phyloP scores from a whole-genome alignment of 208 protist species.

The Leishmania arabica region DNA sequence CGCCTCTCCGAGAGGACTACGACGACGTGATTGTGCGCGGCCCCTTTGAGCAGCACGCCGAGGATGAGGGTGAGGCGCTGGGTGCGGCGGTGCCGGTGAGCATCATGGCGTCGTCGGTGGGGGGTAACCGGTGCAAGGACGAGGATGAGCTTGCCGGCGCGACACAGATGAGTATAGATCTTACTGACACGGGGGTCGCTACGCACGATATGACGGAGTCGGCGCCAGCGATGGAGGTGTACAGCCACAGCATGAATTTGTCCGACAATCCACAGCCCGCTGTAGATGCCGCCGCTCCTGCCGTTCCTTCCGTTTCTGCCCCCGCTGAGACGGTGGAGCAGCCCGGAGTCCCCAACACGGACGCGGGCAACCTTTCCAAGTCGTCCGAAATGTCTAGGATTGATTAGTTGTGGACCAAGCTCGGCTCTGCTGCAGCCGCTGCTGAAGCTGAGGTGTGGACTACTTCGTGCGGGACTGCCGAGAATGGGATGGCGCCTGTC shows the following conservation, averaged over 20 bases:
- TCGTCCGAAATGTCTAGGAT: too few relatives aligned
- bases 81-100: conserved; percentile 8
- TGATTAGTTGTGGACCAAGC: too few relatives aligned
- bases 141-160: not conserved
- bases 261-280: not conserved
- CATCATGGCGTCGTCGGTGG: not conserved
- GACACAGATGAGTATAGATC: not conserved
- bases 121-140: not conserved
- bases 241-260: not conserved
- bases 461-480: not conserved
- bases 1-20: conserved; percentile 63
- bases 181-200: not conserved
- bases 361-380: not conserved
- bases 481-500: not conserved
- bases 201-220: conserved; percentile 7
- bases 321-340: too few relatives aligned
- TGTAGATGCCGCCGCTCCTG: not conserved
- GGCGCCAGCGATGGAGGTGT: conserved; percentile 7
- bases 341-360: not conserved
- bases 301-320: not conserved
- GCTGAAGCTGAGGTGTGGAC: not conserved
- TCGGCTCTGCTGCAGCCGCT: not conserved
- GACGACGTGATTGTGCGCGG: conserved; percentile 31
- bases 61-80: conserved; percentile 21
- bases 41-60: conserved; percentile 18